Conservation (phyloP, 176 grass and related monocot species). For the Neostapfia colusana region DNA sequence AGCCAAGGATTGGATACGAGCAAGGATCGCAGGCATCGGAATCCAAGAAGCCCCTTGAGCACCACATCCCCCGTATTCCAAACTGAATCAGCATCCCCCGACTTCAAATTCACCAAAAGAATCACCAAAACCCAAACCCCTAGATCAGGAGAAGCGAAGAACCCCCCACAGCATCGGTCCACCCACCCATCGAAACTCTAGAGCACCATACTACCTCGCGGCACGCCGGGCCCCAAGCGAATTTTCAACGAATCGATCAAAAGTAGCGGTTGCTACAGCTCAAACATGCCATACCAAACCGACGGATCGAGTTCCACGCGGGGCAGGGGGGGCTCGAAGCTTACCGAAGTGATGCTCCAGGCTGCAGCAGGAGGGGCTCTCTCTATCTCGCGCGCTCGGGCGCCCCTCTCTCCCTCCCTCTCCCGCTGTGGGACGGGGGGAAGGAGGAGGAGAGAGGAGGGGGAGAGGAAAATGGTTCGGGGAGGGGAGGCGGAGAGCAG, state of each 20-base stretch:
- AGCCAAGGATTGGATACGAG: neutral
- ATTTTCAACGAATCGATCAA: slow-evolving; percentile 27
- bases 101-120: slow-evolving; percentile 9
- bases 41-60: neutral
- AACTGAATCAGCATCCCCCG: neutral
- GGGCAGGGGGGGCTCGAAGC: neutral
- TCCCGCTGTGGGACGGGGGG: neutral
- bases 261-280: neutral
- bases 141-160: slow-evolving; percentile 24
- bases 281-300: neutral
- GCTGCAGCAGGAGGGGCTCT: neutral
- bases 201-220: neutral
- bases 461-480: neutral
- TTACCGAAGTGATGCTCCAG: slow-evolving; percentile 25
- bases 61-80: neutral
- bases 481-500: neutral
- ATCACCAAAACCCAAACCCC: slow-evolving; percentile 39
- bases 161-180: neutral
- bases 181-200: neutral
- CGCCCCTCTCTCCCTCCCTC: slow-evolving; percentile 30
- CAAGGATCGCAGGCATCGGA: slow-evolving; percentile 1
- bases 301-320: neutral
- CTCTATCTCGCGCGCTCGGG: neutral
- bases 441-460: neutral
- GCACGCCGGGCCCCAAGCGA: neutral